Evolutionary conservation across 2,329 filamentous ascomycete genomes (phyloP).

Genomic region (Cladosporium oxysporum): DNA sequence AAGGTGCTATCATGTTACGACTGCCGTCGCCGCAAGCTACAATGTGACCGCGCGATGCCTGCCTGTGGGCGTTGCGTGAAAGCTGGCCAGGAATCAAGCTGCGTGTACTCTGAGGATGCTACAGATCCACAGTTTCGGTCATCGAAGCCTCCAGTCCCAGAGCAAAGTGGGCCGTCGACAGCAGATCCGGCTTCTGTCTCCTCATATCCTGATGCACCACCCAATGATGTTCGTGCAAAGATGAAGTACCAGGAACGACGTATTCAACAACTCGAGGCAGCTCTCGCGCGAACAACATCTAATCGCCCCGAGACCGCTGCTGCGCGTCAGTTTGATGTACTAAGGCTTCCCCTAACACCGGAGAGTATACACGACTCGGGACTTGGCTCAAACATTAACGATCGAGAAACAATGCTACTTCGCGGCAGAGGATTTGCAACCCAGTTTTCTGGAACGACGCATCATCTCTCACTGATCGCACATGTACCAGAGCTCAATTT

Average conservation of each 20-base stretch:
- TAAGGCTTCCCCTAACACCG: conserved; percentile 23
- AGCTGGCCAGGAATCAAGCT: conserved; percentile 45
- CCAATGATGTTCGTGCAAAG: conserved; percentile 28
- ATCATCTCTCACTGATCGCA: conserved; percentile 38
- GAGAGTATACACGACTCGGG: conserved; percentile 27
- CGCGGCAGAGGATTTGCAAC: conserved; percentile 49
- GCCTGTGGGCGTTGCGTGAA: conserved; percentile 48
- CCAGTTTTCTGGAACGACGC: conserved; percentile 47
- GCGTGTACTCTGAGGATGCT: conserved; percentile 41
- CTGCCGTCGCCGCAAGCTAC: conserved; percentile 50
- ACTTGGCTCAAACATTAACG: conserved; percentile 25
- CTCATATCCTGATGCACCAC: neutral
- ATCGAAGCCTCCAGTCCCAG: conserved; percentile 8
- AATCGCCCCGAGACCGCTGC: neutral
- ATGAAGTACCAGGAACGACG: conserved; percentile 30
- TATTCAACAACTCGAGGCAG: conserved; percentile 35
- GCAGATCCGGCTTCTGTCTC: neutral
- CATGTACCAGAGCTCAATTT: conserved; percentile 32
- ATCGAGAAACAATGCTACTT: conserved; percentile 44
- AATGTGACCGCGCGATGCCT: conserved; percentile 49
- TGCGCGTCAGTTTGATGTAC: neutral
- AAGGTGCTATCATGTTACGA: conserved; percentile 51
- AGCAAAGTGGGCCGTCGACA: neutral
- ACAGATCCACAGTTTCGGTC: neutral
- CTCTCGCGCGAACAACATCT: conserved; percentile 22